Evolutionary conservation across 2,329 filamentous ascomycete species (phyloP), one percentile per base, ranked within the genome.

Genomic region (Penicillium corylophilum): DNA sequence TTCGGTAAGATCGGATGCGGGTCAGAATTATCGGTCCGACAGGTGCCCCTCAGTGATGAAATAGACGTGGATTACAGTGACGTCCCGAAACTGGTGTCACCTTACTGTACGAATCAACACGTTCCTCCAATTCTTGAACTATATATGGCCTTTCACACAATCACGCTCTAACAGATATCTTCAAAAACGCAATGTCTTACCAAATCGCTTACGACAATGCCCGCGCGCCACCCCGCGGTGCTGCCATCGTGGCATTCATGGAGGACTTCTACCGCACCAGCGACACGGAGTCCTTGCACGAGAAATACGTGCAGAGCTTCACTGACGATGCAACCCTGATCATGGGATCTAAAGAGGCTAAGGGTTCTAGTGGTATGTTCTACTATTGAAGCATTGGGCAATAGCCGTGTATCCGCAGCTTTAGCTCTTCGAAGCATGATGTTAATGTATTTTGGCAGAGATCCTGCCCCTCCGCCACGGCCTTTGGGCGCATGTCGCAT

Each of bases 241-340:
- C 55, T 23, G 58, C 58, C 29, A 57, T 71, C 41, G 52, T 67
- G 49, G 54, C 62, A 40, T 72, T 72, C 53, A 59, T 73, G 57
- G 59, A 69, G 50, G 61, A 65, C 52, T 72, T 72, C 63, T 72
- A 72, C 59, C 50, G 56, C 35, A 68, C 58, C 41, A 72, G 69
- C 57, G 70, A 72, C 55, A 65, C 61, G 13, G 70, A 72, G 38
- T 57, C 62, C 33, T 36, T 56, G 22, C 71, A 73, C 46, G 67
- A 70, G 15, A 59, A 66, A 53, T 73, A 73, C 51, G 66, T 67
- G 18, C 47, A 57, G 15, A 64, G 53, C 47, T 73, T 73, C 56
- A 71, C 69, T 0, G 43, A 60, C 0, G 67, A 70, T 53, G 70
- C 70, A 1, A 73, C 69, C 0, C 35, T 73, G 10, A 71, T 71